These are phyloP conservation scores for Somion occarium DNA, from an alignment of 1,284 basidiomycete genomes.

Conservation along the genomic window DNA sequence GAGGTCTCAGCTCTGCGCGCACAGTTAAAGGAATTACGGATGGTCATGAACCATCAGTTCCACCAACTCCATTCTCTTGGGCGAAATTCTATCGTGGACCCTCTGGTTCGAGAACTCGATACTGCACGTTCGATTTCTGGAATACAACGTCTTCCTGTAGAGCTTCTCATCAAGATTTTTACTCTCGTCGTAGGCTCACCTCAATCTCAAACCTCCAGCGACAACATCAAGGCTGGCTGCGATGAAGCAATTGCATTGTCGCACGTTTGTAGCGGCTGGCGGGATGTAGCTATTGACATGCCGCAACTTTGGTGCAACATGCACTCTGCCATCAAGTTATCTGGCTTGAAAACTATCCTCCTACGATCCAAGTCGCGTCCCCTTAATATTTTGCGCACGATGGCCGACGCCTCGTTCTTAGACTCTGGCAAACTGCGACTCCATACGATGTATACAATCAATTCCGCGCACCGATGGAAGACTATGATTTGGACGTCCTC, in stretches of 20 bases:
- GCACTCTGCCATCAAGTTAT: neutral
- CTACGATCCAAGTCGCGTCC: slow-evolving; percentile 1
- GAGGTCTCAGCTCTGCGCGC: too few relatives aligned
- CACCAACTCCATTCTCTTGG: too few relatives aligned
- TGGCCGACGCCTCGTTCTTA: neutral
- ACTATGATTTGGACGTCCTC: slow-evolving; percentile 1
- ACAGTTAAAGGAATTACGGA: too few relatives aligned
- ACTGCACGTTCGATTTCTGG: too few relatives aligned
- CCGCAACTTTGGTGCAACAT: slow-evolving; percentile 5
- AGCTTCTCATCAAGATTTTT: slow-evolving; percentile 7
- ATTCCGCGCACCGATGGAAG: neutral
- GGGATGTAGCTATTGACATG: neutral
- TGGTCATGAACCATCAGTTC: too few relatives aligned
- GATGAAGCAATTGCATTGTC: slow-evolving; percentile 2
- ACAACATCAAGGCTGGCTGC: neutral
- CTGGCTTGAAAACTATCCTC: neutral
- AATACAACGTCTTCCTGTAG: slow-evolving; percentile 3
- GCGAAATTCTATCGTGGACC: too few relatives aligned
- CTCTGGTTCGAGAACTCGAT: too few relatives aligned
- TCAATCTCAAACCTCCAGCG: neutral
- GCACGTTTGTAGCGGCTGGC: slow-evolving; percentile 4
- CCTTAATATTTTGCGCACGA: neutral
- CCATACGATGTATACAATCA: neutral
- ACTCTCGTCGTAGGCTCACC: neutral
- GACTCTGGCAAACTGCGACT: neutral